Evolutionary conservation across 176 grass and related monocot genomes (phyloP).

Genomic region (bread wheat (Triticum aestivum)): DNA sequence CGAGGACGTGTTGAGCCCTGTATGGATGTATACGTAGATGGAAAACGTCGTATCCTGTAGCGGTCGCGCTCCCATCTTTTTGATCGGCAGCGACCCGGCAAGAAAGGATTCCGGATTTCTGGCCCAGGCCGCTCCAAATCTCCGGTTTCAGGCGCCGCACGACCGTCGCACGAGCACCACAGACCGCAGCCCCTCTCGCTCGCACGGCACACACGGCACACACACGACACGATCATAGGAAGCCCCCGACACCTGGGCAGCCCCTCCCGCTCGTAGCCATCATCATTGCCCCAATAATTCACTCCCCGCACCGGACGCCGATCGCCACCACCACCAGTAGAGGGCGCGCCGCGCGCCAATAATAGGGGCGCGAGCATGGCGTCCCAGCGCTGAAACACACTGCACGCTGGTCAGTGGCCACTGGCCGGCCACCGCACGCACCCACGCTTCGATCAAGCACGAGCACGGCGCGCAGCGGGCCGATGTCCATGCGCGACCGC

Average conservation of each 20-base stretch:
- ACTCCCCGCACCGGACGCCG: constrained; percentile 30
- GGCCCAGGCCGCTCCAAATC: constrained; percentile 9
- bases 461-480: too few relatives aligned
- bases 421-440: constrained; percentile 25
- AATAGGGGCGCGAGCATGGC: constrained; percentile 26
- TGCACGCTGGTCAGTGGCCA: constrained; percentile 27
- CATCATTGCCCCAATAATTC: constrained; percentile 53
- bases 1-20: not conserved
- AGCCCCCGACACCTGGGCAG: not conserved
- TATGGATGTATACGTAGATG: not conserved
- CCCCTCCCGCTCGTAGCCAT: constrained; percentile 29
- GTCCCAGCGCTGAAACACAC: not conserved
- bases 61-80: not conserved
- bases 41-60: not conserved
- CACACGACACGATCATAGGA: constrained; percentile 1
- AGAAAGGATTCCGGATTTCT: constrained; percentile 2
- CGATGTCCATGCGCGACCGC: constrained; percentile 40
- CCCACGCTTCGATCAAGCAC: too few relatives aligned
- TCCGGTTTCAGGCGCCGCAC: not conserved
- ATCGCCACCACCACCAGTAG: not conserved
- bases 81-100: not conserved
- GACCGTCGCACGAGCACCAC: not conserved
- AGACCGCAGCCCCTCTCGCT: not conserved
- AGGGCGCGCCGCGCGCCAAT: constrained; percentile 21
- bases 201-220: not conserved